Evolutionary conservation across 345 rosid genomes (phyloP).

Genomic region (Salix suchowensis): DNA sequence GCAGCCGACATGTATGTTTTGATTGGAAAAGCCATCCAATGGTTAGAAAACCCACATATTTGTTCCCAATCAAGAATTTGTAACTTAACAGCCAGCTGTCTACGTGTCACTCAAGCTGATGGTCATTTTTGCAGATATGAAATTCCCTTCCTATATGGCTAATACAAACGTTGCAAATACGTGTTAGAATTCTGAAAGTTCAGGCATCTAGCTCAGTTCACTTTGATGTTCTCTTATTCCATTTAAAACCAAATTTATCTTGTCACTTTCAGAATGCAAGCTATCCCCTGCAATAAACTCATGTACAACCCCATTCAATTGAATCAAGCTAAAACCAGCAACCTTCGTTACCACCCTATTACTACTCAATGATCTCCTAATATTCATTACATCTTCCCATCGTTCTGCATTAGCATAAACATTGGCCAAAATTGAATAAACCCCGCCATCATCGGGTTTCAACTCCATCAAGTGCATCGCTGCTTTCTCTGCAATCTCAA

Average conservation of each 20-base stretch:
- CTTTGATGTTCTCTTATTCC: slow-evolving; percentile 28
- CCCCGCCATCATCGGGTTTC: slow-evolving; percentile 71
- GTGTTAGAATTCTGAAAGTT: not conserved
- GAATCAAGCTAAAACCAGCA: slow-evolving; percentile 49
- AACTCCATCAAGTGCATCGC: slow-evolving; percentile 55
- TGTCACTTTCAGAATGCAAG: slow-evolving; percentile 17
- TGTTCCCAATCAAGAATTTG: too few species aligned
- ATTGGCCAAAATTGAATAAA: slow-evolving; percentile 58
- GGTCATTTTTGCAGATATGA: too few species aligned
- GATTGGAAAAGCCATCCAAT: too few species aligned
- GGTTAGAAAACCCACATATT: too few species aligned
- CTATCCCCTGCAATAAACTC: slow-evolving; percentile 39
- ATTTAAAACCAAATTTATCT: slow-evolving; percentile 26
- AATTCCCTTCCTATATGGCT: too few species aligned
- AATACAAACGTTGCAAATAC: too few species aligned
- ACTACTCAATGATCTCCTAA: slow-evolving; percentile 44
- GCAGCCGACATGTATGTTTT: too few species aligned
- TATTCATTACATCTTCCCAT: slow-evolving; percentile 64
- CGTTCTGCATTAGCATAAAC: slow-evolving; percentile 58
- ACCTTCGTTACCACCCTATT: slow-evolving; percentile 44
- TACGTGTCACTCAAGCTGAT: too few species aligned
- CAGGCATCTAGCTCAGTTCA: not conserved
- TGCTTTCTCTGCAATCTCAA: slow-evolving; percentile 60
- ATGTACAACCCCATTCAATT: slow-evolving; percentile 29
- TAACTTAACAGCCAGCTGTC: too few species aligned